A percentile compares a stretch with the other conserved stretches of the same genome.
These are phyloP conservation scores for Adansonia grandidieri DNA, from an alignment of 441 rosid genomes.

Conservation along the genomic window DNA sequence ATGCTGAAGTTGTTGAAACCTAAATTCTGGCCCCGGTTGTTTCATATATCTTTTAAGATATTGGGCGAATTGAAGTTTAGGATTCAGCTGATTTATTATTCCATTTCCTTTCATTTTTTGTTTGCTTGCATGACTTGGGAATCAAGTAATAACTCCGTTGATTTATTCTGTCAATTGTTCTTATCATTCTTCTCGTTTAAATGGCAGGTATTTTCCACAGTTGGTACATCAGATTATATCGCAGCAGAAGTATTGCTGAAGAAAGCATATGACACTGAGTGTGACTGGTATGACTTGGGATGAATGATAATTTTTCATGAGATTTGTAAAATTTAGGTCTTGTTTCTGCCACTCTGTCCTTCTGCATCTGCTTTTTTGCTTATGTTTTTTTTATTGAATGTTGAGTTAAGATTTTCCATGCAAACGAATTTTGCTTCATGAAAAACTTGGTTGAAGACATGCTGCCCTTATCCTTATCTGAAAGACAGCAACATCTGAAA, in stretches of 20 bases:
- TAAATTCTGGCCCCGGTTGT: neutral
- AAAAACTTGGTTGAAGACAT: neutral
- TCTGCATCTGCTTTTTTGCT: neutral
- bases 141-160: neutral
- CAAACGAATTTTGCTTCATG: neutral
- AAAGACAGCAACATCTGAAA: neutral
- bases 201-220: slow-evolving; percentile 88
- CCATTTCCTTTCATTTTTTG: neutral
- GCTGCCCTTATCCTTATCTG: neutral
- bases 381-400: neutral
- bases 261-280: slow-evolving; percentile 96
- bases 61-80: neutral
- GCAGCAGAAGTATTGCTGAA: slow-evolving; percentile 94
- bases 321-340: slow-evolving; percentile 7
- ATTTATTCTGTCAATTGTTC: slow-evolving; percentile 3
- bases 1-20: neutral
- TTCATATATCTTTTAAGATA: neutral
- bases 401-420: neutral
- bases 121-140: neutral
- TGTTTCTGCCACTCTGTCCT: slow-evolving; percentile 21
- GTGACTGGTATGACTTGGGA: slow-evolving; percentile 74
- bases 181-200: neutral
- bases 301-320: slow-evolving; percentile 19
- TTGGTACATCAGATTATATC: slow-evolving; percentile 96
- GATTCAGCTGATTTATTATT: neutral